Conservation (phyloP, 2,329 filamentous ascomycete genomes). For the Periconia sp. region DNA sequence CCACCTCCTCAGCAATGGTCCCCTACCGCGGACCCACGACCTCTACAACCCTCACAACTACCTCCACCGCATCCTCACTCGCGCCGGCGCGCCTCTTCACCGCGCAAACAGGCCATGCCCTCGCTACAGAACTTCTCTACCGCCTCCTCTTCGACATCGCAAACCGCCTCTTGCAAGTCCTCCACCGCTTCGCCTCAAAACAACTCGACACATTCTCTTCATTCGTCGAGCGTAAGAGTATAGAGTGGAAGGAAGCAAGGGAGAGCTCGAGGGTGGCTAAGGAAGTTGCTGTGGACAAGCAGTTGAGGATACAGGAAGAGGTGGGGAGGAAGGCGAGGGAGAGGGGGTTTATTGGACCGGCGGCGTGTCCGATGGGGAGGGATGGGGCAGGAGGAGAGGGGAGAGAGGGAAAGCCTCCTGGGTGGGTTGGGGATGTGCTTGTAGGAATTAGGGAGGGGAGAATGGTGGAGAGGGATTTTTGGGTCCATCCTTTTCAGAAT, state of each 20-base stretch:
- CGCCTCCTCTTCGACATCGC: constrained; percentile 37
- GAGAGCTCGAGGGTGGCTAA: neutral
- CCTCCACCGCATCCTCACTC: constrained; percentile 10
- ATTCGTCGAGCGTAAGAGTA: constrained; percentile 30
- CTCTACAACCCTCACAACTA: constrained; percentile 4
- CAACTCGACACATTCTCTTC: constrained; percentile 30
- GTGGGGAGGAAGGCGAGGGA: constrained; percentile 24
- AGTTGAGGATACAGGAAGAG: constrained; percentile 24
- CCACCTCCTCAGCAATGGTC: constrained; percentile 12
- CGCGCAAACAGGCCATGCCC: constrained; percentile 28
- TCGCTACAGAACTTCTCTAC: constrained; percentile 38
- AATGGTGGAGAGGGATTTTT: constrained; percentile 34
- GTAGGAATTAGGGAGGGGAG: constrained; percentile 34
- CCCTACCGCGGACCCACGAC: constrained; percentile 13
- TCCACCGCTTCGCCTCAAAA: constrained; percentile 29
- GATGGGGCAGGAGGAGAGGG: constrained; percentile 5
- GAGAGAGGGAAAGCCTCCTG: constrained; percentile 19
- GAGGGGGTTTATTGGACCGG: constrained; percentile 12
- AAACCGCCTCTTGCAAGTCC: constrained; percentile 27
- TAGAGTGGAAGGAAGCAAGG: constrained; percentile 19
- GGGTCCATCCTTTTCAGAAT: constrained; percentile 15
- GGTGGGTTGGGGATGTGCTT: constrained; percentile 32
- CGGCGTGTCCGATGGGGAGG: neutral
- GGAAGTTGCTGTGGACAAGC: constrained; percentile 1
- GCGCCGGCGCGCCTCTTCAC: constrained; percentile 18